These are phyloP conservation scores for Kwoniella heveanensis DNA, from an alignment of 768 basidiomycete species.

Conservation along the genomic window DNA sequence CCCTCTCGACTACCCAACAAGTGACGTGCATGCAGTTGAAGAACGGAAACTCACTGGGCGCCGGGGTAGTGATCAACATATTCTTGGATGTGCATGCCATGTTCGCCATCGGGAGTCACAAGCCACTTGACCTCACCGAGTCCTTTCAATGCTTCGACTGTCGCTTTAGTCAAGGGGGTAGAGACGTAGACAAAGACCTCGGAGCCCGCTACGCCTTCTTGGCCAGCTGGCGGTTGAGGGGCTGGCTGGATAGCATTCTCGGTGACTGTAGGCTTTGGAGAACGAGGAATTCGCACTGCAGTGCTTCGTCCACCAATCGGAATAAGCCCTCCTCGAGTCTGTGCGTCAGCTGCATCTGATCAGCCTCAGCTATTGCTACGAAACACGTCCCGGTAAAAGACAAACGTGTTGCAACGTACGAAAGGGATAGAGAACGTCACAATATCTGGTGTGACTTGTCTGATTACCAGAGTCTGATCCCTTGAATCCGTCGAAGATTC, in stretches of 20 bases:
- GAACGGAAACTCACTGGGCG: constrained; percentile 32
- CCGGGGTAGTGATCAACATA: constrained; percentile 68
- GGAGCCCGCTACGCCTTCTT: constrained; percentile 50
- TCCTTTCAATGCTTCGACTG: constrained; percentile 60
- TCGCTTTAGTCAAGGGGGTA: constrained; percentile 68
- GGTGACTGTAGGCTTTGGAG: constrained; percentile 14
- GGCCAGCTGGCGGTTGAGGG: not conserved
- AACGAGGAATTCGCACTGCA: constrained; percentile 67
- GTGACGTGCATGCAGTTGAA: too few relatives aligned
- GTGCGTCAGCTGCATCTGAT: too few relatives aligned
- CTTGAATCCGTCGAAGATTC: constrained; percentile 25
- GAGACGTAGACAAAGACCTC: constrained; percentile 83
- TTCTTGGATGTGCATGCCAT: constrained; percentile 54
- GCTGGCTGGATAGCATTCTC: constrained; percentile 16
- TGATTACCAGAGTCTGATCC: constrained; percentile 53
- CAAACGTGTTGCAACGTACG: constrained; percentile 25
- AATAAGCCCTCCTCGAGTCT: constrained; percentile 64
- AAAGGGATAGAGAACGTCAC: constrained; percentile 57
- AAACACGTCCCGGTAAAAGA: too few relatives aligned
- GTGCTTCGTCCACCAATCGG: constrained; percentile 83
- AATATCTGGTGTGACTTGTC: constrained; percentile 52
- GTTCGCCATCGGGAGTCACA: constrained; percentile 56
- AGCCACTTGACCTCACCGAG: constrained; percentile 51
- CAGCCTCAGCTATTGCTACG: too few relatives aligned
- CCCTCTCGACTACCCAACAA: too few relatives aligned